A percentile compares a stretch with the other conserved stretches of the same genome.
phyloP scores from a whole-genome alignment of 1,284 basidiomycete species.

The Xerocomus nothofagi region DNA sequence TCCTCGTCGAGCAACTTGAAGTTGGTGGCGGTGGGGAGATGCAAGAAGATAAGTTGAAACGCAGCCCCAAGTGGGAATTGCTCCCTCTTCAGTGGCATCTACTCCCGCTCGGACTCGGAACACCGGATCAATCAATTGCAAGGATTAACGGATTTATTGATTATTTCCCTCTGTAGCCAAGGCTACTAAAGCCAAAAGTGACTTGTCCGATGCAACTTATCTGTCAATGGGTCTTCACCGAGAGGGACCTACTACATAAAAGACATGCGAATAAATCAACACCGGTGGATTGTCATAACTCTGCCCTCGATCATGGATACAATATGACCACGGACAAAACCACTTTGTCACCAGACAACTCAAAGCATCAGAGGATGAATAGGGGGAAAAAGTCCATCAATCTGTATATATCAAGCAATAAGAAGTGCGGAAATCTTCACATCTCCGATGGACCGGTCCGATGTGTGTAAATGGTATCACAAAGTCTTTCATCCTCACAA shows the following conservation, averaged over 20 bases:
- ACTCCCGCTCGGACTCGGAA: no score
- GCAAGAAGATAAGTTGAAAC: background rate
- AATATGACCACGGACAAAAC: background rate
- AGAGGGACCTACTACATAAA: no score
- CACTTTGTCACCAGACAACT: background rate
- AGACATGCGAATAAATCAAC: background rate
- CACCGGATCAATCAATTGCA: background rate
- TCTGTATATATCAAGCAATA: conserved; percentile 10
- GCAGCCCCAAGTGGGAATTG: background rate
- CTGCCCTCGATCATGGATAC: background rate
- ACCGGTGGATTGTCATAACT: background rate
- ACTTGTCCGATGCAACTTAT: no score
- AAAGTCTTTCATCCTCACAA: conserved; percentile 5
- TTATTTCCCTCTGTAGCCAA: no score
- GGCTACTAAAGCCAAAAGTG: no score
- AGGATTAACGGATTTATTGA: no score
- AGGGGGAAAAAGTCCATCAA: background rate
- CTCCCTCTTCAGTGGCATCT: no score
- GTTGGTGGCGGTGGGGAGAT: background rate
- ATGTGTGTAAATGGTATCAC: conserved; percentile 5
- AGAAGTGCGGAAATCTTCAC: background rate
- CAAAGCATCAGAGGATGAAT: background rate
- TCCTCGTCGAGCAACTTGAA: background rate
- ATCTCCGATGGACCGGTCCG: background rate
- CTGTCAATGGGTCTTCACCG: no score